Conservation (phyloP, 2,329 filamentous ascomycete species). For the Fusarium illudens region DNA sequence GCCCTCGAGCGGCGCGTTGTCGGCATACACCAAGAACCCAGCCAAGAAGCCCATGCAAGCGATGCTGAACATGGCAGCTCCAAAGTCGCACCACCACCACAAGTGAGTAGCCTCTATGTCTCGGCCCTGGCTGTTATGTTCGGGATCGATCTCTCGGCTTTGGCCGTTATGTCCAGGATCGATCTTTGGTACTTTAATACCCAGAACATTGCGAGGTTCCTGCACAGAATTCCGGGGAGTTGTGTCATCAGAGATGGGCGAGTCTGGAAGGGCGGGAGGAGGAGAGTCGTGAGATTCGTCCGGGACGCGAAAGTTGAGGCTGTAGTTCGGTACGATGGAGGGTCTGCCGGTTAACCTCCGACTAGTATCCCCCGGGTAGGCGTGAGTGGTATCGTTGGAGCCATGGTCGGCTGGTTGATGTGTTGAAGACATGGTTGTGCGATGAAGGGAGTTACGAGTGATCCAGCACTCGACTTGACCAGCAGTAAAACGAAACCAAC, state of each 20-base stretch:
- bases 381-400: not conserved
- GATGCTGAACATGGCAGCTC: not conserved
- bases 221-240: not conserved
- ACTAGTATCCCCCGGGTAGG: not conserved
- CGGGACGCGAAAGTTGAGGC: not conserved
- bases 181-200: too few species aligned
- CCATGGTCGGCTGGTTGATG: not conserved
- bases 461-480: not conserved
- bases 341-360: not conserved
- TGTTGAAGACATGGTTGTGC: not conserved
- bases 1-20: not conserved
- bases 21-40: not conserved
- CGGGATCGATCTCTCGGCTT: not conserved
- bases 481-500: not conserved
- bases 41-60: not conserved
- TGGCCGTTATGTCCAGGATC: not conserved
- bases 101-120: not conserved
- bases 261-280: not conserved
- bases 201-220: not conserved
- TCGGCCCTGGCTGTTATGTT: not conserved
- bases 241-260: not conserved
- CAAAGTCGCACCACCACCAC: constrained; percentile 16
- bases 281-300: not conserved
- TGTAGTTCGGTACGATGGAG: not conserved
- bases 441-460: too few species aligned